Percentiles rank a stretch among this genome's conserved stretches.
Conservation (phyloP, 1,284 basidiomycete species). For the Rhizopogon hawkerae region DNA sequence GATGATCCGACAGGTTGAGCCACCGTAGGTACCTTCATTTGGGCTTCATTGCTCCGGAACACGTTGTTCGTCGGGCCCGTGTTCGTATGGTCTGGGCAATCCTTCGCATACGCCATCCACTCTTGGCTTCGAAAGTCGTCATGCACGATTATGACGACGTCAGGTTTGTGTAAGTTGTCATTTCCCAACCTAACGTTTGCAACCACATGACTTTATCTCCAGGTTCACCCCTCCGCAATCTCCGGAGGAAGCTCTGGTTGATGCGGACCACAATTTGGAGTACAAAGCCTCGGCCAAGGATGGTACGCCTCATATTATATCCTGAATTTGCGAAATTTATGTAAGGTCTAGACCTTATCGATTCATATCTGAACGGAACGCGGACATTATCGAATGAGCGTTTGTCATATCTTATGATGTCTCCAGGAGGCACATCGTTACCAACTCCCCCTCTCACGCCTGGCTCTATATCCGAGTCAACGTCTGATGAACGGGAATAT, state of each 20-base stretch:
- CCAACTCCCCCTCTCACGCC: conserved; percentile 34
- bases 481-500: conserved; percentile 3
- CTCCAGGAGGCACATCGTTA: conserved; percentile 26
- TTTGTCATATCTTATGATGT: conserved; percentile 64
- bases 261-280: conserved; percentile 44
- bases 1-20: background rate
- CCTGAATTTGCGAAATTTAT: conserved; percentile 3
- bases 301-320: conserved; percentile 29
- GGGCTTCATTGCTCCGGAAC: conserved; percentile 44
- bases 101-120: conserved; percentile 55
- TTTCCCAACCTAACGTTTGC: background rate
- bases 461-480: conserved; percentile 6
- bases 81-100: conserved; percentile 62
- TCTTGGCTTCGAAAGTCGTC: conserved; percentile 51
- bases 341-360: conserved; percentile 44
- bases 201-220: conserved; percentile 3
- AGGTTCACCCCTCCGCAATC: conserved; percentile 45
- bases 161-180: conserved; percentile 47
- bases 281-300: conserved; percentile 45
- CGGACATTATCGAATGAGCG: conserved; percentile 62
- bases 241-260: conserved; percentile 36
- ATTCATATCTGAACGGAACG: conserved; percentile 64
- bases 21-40: conserved; percentile 58
- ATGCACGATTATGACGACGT: conserved; percentile 60
- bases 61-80: conserved; percentile 36